Conservation (phyloP, 2,329 filamentous ascomycete genomes). For the Metarhizium album region DNA sequence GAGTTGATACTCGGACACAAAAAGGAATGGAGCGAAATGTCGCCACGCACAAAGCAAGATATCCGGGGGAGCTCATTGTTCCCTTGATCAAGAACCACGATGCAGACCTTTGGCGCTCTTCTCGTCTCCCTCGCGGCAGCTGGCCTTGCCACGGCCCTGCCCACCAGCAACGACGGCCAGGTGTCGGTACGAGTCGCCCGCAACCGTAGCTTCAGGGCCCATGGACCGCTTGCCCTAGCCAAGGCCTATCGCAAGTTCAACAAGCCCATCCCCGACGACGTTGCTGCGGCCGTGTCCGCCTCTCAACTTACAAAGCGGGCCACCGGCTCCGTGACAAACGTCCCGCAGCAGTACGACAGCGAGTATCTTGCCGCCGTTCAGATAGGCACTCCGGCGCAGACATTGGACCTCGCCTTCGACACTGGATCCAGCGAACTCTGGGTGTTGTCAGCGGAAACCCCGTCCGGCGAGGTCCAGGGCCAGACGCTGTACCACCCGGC, state of each 20-base stretch:
- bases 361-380: conserved; percentile 11
- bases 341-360: conserved; percentile 7
- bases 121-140: background rate
- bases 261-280: conserved; percentile 6
- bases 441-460: conserved; percentile 32
- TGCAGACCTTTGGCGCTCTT: background rate
- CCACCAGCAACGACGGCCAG: background rate
- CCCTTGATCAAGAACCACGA: background rate
- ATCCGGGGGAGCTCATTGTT: background rate
- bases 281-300: conserved; percentile 1
- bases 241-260: conserved; percentile 10
- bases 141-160: background rate
- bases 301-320: background rate
- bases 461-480: conserved; percentile 22
- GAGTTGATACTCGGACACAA: background rate
- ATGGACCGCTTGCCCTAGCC: conserved; percentile 10
- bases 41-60: background rate
- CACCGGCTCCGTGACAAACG: conserved; percentile 8
- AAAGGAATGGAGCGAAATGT: background rate
- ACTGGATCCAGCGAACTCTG: conserved; percentile 18
- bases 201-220: conserved; percentile 6
- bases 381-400: conserved; percentile 13
- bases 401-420: conserved; percentile 11
- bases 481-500: conserved; percentile 29
- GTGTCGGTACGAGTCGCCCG: conserved; percentile 5